Percentiles rank a stretch among this genome's conserved stretches.
These are phyloP conservation scores for Heterobasidion parviporum DNA, from an alignment of 1,284 basidiomycete genomes.

Conservation along the genomic window DNA sequence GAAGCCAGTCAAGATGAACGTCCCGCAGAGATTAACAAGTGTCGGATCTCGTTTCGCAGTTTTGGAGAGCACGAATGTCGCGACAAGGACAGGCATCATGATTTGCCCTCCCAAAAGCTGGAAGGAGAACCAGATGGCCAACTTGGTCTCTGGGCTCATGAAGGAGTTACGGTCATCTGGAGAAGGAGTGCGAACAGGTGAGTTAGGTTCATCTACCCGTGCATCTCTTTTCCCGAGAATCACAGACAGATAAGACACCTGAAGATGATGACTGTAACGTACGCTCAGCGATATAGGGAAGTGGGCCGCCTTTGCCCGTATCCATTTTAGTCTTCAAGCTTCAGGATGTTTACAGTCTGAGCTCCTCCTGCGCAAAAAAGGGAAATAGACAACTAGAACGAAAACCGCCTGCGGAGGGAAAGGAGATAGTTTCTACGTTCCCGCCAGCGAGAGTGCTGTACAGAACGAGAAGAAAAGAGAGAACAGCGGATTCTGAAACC, in stretches of 20 bases:
- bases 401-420: not conserved
- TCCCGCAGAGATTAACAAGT: slow-evolving; percentile 43
- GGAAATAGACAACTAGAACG: not conserved
- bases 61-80: slow-evolving; percentile 35
- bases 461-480: not conserved
- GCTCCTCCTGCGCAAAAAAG: too few species aligned
- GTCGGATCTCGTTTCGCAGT: slow-evolving; percentile 31
- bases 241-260: too few species aligned
- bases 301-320: too few species aligned
- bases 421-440: not conserved
- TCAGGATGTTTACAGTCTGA: too few species aligned
- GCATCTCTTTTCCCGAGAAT: too few species aligned
- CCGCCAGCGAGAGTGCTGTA: not conserved
- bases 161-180: not conserved
- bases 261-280: too few species aligned
- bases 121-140: slow-evolving; percentile 32
- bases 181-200: too few species aligned
- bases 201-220: too few species aligned
- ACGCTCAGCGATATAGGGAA: too few species aligned
- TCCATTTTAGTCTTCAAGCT: too few species aligned
- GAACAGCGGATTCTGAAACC: not conserved
- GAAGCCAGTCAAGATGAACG: slow-evolving; percentile 30
- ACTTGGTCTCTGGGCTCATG: not conserved
- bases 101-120: slow-evolving; percentile 41
- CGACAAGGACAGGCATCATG: slow-evolving; percentile 37